phyloP scores from a whole-genome alignment of 192 early-diverging fungal genomes.

The Kappamyces sp. region DNA sequence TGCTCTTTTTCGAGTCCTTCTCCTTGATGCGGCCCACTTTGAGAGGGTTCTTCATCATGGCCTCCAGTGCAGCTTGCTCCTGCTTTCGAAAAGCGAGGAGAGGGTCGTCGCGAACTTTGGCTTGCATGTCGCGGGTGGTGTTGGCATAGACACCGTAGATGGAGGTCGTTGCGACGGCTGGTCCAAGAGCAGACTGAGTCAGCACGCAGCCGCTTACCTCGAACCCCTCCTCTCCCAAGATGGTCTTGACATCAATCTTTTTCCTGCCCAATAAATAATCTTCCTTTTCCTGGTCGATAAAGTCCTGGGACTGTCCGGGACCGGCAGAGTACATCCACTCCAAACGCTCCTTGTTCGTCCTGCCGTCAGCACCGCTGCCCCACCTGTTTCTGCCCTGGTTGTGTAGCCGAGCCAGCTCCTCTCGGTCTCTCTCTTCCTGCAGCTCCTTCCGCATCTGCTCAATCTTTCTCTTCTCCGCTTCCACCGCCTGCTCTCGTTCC shows the following conservation, averaged over 20 bases:
- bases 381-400: conserved; percentile 41
- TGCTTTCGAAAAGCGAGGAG: conserved; percentile 79
- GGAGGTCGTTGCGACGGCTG: not conserved
- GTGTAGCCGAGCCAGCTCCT: conserved; percentile 75
- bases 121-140: conserved; percentile 66
- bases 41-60: conserved; percentile 67
- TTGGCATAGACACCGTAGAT: conserved; percentile 61
- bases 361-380: conserved; percentile 20
- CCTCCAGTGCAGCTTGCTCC: conserved; percentile 74
- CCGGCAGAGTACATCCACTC: conserved; percentile 96
- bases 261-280: conserved; percentile 87
- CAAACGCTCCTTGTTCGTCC: conserved; percentile 62
- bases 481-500: conserved; percentile 73
- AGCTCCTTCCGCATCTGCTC: conserved; percentile 87
- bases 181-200: not conserved
- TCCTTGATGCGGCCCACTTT: conserved; percentile 40
- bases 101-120: conserved; percentile 90
- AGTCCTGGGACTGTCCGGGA: conserved; percentile 39
- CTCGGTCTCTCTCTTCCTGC: conserved; percentile 80
- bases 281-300: conserved; percentile 68
- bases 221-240: conserved; percentile 18
- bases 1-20: conserved; percentile 21
- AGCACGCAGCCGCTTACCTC: conserved; percentile 15
- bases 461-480: conserved; percentile 80
- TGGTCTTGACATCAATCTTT: conserved; percentile 54